phyloP scores from a whole-genome alignment of 192 early-diverging fungal genomes.

The Backusella liffmaniae region DNA sequence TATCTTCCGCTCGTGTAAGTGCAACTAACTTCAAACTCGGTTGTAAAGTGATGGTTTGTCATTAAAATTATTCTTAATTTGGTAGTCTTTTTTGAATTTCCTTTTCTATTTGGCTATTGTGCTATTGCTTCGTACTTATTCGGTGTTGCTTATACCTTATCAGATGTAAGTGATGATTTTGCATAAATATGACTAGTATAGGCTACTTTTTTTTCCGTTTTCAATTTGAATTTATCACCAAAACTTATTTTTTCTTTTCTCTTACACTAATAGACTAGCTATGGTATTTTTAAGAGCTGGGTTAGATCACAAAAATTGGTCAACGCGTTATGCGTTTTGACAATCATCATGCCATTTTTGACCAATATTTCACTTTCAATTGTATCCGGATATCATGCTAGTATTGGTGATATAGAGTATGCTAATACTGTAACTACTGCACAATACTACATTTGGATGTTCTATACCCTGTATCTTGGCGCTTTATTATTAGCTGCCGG shows the following conservation, averaged over 20 bases:
- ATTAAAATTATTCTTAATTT: neutral
- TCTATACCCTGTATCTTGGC: neutral
- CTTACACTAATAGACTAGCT: neutral
- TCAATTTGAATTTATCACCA: neutral
- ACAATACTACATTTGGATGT: neutral
- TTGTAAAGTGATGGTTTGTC: neutral
- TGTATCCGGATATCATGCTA: neutral
- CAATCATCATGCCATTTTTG: neutral
- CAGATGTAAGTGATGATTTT: conserved; percentile 1
- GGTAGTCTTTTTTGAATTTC: conserved; percentile 4
- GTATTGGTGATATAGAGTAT: neutral
- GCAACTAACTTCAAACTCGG: neutral
- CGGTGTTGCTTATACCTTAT: conserved; percentile 9
- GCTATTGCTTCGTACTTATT: conserved; percentile 6
- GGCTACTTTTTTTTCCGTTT: neutral
- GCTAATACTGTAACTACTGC: neutral
- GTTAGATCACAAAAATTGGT: neutral
- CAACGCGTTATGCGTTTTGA: neutral
- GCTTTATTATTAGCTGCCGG: neutral
- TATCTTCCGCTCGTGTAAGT: conserved; percentile 9
- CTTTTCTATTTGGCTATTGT: conserved; percentile 11
- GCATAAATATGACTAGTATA: neutral
- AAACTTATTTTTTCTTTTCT: neutral
- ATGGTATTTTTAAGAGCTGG: neutral
- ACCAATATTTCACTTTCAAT: neutral